Conservation (phyloP, 2,329 filamentous ascomycete genomes). For the Neonectria sp. region DNA sequence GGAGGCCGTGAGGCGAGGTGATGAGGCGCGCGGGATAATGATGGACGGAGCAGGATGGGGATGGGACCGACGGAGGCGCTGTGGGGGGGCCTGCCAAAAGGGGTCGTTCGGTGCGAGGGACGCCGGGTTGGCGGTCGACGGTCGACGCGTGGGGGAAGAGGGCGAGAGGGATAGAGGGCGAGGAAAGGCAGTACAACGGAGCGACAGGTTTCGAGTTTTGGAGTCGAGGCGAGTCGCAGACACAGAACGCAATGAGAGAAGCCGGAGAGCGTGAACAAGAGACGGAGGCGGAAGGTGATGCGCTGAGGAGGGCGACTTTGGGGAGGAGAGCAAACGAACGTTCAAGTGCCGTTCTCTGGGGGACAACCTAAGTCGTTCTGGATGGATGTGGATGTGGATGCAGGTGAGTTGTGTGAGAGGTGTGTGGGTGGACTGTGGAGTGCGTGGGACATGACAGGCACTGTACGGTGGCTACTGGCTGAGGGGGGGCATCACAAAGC, state of each 20-base stretch:
- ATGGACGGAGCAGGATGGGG: constrained; percentile 48
- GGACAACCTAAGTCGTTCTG: constrained; percentile 43
- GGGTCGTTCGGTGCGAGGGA: constrained; percentile 50
- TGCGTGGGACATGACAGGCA: constrained; percentile 17
- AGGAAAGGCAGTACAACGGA: constrained; percentile 27
- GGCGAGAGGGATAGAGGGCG: constrained; percentile 32
- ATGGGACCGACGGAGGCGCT: constrained; percentile 45
- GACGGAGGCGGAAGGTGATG: constrained; percentile 24
- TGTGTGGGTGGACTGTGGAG: constrained; percentile 31
- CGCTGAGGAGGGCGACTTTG: constrained; percentile 32
- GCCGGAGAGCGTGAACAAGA: constrained; percentile 38
- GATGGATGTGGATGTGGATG: constrained; percentile 37
- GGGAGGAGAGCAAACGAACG: constrained; percentile 40
- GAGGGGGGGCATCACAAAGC: background rate
- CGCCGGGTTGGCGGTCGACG: constrained; percentile 45
- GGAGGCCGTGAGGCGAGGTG: constrained; percentile 36
- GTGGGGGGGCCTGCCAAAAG: constrained; percentile 49
- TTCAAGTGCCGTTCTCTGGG: constrained; percentile 38
- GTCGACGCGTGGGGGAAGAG: constrained; percentile 37
- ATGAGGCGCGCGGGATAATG: constrained; percentile 46
- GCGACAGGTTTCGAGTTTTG: background rate
- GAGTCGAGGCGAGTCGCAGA: constrained; percentile 18
- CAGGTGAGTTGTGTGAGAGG: constrained; percentile 40
- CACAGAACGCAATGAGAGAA: constrained; percentile 34
- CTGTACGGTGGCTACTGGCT: constrained; percentile 16